Evolutionary conservation across 371 early-diverging fungal species (phyloP), one percentile per base, ranked within the genome.

Genomic region (Mortierella sp.): DNA sequence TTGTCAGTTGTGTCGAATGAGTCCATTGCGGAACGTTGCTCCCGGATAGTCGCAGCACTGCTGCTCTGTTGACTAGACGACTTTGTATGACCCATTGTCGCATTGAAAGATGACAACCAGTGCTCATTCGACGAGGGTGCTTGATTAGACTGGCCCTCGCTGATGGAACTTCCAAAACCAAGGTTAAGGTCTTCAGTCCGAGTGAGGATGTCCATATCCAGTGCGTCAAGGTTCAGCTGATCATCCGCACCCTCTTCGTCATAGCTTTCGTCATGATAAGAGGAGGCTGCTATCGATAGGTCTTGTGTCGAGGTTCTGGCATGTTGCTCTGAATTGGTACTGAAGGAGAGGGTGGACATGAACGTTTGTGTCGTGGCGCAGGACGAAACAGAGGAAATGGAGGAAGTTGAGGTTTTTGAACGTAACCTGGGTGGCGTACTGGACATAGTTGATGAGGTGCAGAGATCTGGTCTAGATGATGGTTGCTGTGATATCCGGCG

Each of bases 291-390:
- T 6, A 6, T n/a, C 19, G 17, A 13, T 14, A 14, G 40, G 19
- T 63, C 65, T 13, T 57, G 47, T 1, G 57, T 57, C 25, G 4
- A 22, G n/a, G 43, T 40, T 27, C 66, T 28, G 13, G 27, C 29
- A 41, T 63, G 71, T 13, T 19, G 50, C 24, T 62, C 72, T 0
- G 72, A 57, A 8, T 48, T 37, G 24, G 72, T 72, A 19, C 37
- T 61, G 41, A 72, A 72, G 28, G 72, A 72, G 0, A 49, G 54
- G 0, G 67, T 66, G n/a, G 72, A 58, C 61, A 66, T 53, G 58
- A 72, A 72, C 4, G 72, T 57, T n/a, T 65, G 66, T 2, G 57
- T 45, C 19, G 69, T 69, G 7, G 57, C 54, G 27, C 47, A 27
- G 3, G 72, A 72, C 13, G 49, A 47, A 17, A 31, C 45, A 1